Percentiles rank a stretch among this genome's conserved stretches.
Conservation (phyloP, 306 rosid species). For the Senna tora region DNA sequence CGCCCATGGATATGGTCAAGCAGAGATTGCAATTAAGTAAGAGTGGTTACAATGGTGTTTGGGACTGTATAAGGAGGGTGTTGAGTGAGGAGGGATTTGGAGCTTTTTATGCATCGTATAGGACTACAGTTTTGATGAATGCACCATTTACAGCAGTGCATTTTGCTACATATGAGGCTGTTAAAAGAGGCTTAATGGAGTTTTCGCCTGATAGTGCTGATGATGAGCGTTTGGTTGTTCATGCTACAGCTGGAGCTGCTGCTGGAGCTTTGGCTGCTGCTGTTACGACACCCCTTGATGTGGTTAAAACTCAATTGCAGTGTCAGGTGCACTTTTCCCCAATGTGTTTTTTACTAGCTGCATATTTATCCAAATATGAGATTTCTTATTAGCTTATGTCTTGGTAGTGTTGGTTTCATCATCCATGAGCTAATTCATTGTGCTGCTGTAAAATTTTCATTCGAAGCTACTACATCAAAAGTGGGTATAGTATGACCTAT, state of each 20-base stretch:
- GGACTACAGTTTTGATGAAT: slow-evolving; percentile 76
- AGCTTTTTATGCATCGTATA: slow-evolving; percentile 77
- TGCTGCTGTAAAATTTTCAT: slow-evolving; percentile 3
- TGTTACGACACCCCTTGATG: slow-evolving; percentile 70
- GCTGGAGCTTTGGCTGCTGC: slow-evolving; percentile 70
- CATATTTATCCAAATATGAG: neutral
- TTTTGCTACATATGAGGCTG: slow-evolving; percentile 61
- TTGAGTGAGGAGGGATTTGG: slow-evolving; percentile 69
- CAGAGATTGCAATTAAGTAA: slow-evolving; percentile 81
- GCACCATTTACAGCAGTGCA: slow-evolving; percentile 74
- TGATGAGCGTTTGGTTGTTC: slow-evolving; percentile 59
- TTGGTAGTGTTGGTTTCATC: neutral
- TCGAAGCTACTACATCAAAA: neutral
- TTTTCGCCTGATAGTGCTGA: slow-evolving; percentile 46
- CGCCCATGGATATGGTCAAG: slow-evolving; percentile 96
- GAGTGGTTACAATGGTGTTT: slow-evolving; percentile 73
- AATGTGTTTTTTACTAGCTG: neutral
- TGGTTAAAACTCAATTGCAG: slow-evolving; percentile 66
- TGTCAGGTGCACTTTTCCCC: slow-evolving; percentile 52
- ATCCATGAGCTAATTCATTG: neutral
- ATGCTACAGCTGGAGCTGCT: slow-evolving; percentile 75
- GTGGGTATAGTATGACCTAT: neutral
- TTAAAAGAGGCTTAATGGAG: slow-evolving; percentile 50
- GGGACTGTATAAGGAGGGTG: slow-evolving; percentile 72
- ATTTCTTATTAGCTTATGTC: slow-evolving; percentile 3